These are phyloP conservation scores for Penicillium sp. DNA, from an alignment of 2,329 filamentous ascomycete species.

Conservation along the genomic window DNA sequence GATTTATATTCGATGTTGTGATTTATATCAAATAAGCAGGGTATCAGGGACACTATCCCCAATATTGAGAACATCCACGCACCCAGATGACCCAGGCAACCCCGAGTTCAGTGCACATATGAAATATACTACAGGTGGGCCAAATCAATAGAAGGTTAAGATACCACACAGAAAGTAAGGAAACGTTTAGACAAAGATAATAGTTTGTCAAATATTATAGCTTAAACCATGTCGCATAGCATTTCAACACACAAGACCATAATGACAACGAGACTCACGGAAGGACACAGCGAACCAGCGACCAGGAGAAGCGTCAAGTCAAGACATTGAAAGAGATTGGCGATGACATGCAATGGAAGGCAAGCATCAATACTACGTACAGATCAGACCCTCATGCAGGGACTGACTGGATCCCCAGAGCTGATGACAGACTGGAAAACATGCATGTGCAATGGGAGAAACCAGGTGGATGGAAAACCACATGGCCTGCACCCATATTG, in stretches of 20 bases:
- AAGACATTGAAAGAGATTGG: not conserved
- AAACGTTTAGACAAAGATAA: conserved; percentile 12
- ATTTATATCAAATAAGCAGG: not conserved
- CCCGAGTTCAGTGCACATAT: not conserved
- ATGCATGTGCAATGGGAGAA: not conserved
- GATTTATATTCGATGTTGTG: too few species aligned
- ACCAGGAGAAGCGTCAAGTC: not conserved
- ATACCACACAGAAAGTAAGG: not conserved
- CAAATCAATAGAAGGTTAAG: too few species aligned
- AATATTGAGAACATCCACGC: not conserved
- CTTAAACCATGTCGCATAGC: conserved; percentile 4
- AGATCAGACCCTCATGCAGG: conserved; percentile 1
- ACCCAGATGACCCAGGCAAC: not conserved
- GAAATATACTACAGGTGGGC: not conserved
- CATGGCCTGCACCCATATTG: not conserved
- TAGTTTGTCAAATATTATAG: conserved; percentile 16
- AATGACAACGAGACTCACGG: not conserved
- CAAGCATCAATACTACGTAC: conserved; percentile 1
- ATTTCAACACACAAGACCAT: conserved; percentile 7
- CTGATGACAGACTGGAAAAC: not conserved
- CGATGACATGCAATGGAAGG: not conserved
- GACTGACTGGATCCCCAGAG: not conserved
- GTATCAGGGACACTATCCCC: not conserved
- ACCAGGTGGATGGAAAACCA: not conserved
- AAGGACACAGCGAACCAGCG: not conserved